Conservation (phyloP, 805 yeast species). For the Metschnikowia vanudenii region DNA sequence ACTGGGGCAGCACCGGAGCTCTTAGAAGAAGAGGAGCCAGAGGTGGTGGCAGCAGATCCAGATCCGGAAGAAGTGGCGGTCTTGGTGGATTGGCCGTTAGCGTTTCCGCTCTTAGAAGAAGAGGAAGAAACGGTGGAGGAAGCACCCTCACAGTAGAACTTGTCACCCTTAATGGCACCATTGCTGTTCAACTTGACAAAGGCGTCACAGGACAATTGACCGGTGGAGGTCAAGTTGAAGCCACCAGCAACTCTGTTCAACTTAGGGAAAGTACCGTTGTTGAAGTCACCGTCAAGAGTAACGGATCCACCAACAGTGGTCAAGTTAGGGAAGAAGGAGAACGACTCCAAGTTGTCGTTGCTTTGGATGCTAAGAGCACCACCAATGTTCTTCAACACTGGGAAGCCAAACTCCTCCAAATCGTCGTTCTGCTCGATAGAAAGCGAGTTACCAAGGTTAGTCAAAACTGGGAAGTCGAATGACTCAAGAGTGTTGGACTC, state of each 20-base stretch:
- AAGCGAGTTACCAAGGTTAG: slow-evolving; percentile 75
- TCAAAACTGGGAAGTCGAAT: slow-evolving; percentile 54
- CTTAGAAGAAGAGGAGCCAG: slow-evolving; percentile 21
- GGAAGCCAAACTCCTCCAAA: slow-evolving; percentile 66
- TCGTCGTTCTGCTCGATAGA: slow-evolving; percentile 71
- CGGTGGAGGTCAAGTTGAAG: slow-evolving; percentile 72
- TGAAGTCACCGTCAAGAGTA: slow-evolving; percentile 73
- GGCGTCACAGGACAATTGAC: slow-evolving; percentile 77
- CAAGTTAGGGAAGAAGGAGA: slow-evolving; percentile 74
- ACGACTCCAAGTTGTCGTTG: slow-evolving; percentile 66
- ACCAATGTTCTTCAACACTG: slow-evolving; percentile 68
- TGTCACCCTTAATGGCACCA: slow-evolving; percentile 90
- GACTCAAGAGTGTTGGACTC: slow-evolving; percentile 64
- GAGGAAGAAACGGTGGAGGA: slow-evolving; percentile 44
- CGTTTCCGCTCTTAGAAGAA: slow-evolving; percentile 36
- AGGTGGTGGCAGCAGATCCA: slow-evolving; percentile 20
- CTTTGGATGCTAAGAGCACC: slow-evolving; percentile 92
- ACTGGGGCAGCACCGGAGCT: slow-evolving; percentile 27
- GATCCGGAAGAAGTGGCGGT: slow-evolving; percentile 24
- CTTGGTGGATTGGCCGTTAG: slow-evolving; percentile 24
- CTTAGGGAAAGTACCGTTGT: slow-evolving; percentile 70
- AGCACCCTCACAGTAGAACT: slow-evolving; percentile 60
- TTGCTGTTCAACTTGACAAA: slow-evolving; percentile 69
- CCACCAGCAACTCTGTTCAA: slow-evolving; percentile 89
- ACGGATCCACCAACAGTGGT: slow-evolving; percentile 86